Conservation (phyloP, 2,329 filamentous ascomycete genomes). For the Coniochaeta sp. region DNA sequence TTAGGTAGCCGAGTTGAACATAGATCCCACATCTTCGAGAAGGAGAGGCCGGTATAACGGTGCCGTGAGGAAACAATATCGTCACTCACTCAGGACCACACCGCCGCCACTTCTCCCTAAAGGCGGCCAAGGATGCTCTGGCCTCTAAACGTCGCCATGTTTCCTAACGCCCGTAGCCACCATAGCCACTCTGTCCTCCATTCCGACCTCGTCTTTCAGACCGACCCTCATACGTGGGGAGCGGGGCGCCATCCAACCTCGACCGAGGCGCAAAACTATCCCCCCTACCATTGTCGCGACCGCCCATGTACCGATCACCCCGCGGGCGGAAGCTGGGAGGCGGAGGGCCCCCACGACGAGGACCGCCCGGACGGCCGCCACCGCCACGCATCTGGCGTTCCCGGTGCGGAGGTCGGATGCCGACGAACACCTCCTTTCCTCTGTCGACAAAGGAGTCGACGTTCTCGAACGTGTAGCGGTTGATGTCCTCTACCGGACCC, state of each 20-base stretch:
- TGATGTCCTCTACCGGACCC: conserved; percentile 47
- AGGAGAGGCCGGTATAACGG: no score
- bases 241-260: conserved; percentile 1
- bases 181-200: background rate
- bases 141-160: background rate
- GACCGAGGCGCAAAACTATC: background rate
- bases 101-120: background rate
- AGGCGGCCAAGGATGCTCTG: background rate
- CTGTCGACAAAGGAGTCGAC: conserved; percentile 61
- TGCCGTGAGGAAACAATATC: no score
- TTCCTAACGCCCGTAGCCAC: background rate
- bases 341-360: conserved; percentile 3
- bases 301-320: background rate
- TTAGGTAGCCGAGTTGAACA: no score
- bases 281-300: background rate
- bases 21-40: no score
- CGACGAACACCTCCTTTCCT: conserved; percentile 62
- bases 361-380: conserved; percentile 12
- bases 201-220: background rate
- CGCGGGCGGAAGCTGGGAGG: background rate
- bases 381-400: conserved; percentile 34
- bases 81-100: no score
- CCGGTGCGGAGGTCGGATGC: conserved; percentile 52
- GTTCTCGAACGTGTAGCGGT: conserved; percentile 68
- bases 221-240: background rate